These are phyloP conservation scores for Ceratocystiopsis minuta DNA, from an alignment of 2,329 filamentous ascomycete species.

Conservation along the genomic window DNA sequence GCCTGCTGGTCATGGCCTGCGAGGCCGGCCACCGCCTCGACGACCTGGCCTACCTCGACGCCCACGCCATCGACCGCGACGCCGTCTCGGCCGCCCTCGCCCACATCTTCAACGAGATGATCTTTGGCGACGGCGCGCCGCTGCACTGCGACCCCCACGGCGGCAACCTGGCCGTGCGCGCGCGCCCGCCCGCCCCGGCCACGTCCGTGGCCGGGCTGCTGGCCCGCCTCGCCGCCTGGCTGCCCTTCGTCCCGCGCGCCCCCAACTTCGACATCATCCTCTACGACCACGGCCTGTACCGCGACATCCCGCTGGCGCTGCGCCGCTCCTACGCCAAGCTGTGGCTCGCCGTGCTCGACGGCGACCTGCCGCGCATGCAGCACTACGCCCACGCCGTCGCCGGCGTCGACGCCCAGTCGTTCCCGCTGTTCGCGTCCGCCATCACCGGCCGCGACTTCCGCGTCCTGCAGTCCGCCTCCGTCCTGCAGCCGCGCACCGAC, in stretches of 20 bases:
- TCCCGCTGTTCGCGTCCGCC: conserved; percentile 85
- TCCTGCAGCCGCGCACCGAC: conserved; percentile 36
- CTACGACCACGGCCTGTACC: conserved; percentile 93
- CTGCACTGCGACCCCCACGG: conserved; percentile 95
- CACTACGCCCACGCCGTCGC: conserved; percentile 79
- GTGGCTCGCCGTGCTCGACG: conserved; percentile 90
- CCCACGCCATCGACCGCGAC: conserved; percentile 75
- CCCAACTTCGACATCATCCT: conserved; percentile 85
- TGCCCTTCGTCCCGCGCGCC: conserved; percentile 18
- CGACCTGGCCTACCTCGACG: conserved; percentile 72
- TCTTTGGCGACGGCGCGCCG: conserved; percentile 75
- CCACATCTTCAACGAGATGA: conserved; percentile 98
- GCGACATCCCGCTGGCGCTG: conserved; percentile 65
- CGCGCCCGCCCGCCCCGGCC: not conserved
- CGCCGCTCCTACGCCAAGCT: conserved; percentile 86
- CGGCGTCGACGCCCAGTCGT: conserved; percentile 73
- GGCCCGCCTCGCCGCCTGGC: not conserved
- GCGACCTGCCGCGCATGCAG: conserved; percentile 71
- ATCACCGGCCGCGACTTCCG: conserved; percentile 88
- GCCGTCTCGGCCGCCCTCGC: conserved; percentile 86
- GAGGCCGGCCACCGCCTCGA: conserved; percentile 75
- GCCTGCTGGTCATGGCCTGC: conserved; percentile 91
- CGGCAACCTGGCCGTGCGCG: conserved; percentile 75
- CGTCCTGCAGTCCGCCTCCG: conserved; percentile 45
- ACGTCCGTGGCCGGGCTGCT: not conserved